Evolutionary conservation across 139 green algal genomes (phyloP), one percentile per base, ranked within the genome.

Genomic region (Asterochloris sp.): DNA sequence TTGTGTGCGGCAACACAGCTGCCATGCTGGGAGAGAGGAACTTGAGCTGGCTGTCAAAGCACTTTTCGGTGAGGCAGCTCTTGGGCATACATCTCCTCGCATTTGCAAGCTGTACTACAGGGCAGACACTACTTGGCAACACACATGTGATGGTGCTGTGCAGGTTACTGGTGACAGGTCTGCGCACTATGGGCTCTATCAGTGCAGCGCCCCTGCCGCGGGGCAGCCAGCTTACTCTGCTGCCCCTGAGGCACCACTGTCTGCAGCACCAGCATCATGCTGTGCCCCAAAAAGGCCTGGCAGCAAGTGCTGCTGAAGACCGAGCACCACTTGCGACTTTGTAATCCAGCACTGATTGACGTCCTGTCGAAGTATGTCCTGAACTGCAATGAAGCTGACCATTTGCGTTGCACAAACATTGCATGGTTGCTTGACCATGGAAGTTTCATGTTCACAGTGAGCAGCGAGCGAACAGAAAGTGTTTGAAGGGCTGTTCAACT

Each of bases 1-100:
- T 93, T 29, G 96, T 99, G 64, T 96, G 94, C 86, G 95, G 92
- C 74, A 97, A 97, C 88, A 97, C 94, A 54, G 96, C 94, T 2
- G 91, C 95, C 26, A 98, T 98, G 92, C 82, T 98, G 24, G 90
- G 91, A 0, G 89, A 96, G 77, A 26, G 74, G 15, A 81, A 78
- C 61, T 63, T 83, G 54, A 93, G 87, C 23, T 98, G 94, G 94
- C 88, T 98, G 62, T 80, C 82, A 13, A 83, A 86, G 26, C 90
- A 97, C 85, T 98, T 98, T 80, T 85, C 91, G 47, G 89, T 90
- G 13, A 86, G 68, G 6, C 29, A 21, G 29, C 61, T 13, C 13
- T 27, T 79, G 13, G 0, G 26, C 0, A 16, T 1, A 54, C 17
- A 11, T 79, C 16, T 38, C 10, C 28, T 26, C 68, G 13, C 38